phyloP scores from a whole-genome alignment of 225 moss, liverwort and hornwort genomes.

The Pseudoscleropodium purum region DNA sequence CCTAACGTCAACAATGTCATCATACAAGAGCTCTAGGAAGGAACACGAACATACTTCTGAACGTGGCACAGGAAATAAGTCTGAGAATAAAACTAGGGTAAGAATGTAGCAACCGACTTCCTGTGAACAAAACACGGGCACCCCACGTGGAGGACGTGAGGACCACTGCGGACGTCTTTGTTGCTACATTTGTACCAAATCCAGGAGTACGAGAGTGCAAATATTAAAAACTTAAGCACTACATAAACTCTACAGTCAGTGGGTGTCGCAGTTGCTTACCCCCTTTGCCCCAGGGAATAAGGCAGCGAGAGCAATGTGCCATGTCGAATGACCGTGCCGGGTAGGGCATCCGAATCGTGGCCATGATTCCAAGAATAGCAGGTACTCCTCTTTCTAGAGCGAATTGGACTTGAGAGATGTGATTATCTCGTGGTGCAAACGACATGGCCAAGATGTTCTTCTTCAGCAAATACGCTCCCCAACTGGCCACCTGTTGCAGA shows the following conservation, averaged over 20 bases:
- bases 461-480: constrained; percentile 79
- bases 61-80: background rate
- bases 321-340: constrained; percentile 87
- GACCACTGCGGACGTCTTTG: background rate
- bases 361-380: constrained; percentile 81
- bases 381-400: constrained; percentile 89
- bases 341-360: constrained; percentile 73
- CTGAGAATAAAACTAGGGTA: background rate
- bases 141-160: background rate
- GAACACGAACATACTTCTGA: background rate
- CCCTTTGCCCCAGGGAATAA: constrained; percentile 66
- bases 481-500: constrained; percentile 68
- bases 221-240: background rate
- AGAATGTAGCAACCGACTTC: background rate
- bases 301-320: constrained; percentile 97
- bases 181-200: background rate
- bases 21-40: background rate
- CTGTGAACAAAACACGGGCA: background rate
- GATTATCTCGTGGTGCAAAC: constrained; percentile 83
- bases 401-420: constrained; percentile 86
- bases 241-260: background rate
- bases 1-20: background rate
- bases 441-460: constrained; percentile 79
- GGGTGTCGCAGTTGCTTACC: background rate
- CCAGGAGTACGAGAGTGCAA: background rate